These are phyloP conservation scores for Ophiostoma australiae DNA, from an alignment of 2,329 filamentous ascomycete genomes.

Conservation along the genomic window DNA sequence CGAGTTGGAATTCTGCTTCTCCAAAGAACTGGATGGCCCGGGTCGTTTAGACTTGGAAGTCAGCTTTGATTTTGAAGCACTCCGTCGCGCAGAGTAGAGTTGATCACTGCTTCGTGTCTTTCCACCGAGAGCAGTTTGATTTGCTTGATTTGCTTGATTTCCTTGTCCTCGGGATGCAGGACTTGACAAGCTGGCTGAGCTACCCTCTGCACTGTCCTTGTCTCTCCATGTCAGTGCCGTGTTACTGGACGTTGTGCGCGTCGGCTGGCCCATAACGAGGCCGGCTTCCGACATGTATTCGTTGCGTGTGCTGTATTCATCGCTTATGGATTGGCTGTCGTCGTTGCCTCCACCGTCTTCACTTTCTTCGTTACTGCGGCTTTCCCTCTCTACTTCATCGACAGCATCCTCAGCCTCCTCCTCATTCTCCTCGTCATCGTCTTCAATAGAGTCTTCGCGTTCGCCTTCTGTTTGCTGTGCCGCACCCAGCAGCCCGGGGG, in stretches of 20 bases:
- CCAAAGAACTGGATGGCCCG: neutral
- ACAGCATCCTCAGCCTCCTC: slow-evolving; percentile 31
- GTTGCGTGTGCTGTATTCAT: neutral
- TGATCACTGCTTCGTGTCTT: neutral
- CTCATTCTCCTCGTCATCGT: slow-evolving; percentile 30
- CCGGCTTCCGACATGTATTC: neutral
- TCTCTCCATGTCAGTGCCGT: neutral
- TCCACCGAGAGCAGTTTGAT: neutral
- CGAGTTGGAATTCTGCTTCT: neutral
- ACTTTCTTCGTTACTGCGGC: slow-evolving; percentile 16
- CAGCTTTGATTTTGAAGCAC: neutral
- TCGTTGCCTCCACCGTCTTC: neutral
- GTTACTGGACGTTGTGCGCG: neutral
- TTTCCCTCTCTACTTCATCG: slow-evolving; percentile 27
- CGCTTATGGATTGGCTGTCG: neutral
- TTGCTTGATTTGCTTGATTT: neutral
- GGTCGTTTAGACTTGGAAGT: neutral
- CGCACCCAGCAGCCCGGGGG: slow-evolving; percentile 42
- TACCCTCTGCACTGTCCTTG: neutral
- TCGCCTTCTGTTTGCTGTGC: slow-evolving; percentile 31
- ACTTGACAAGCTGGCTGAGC: neutral
- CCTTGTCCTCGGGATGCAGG: neutral
- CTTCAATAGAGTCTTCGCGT: slow-evolving; percentile 27
- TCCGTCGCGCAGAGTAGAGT: neutral
- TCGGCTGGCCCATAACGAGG: neutral